Evolutionary conservation across 768 basidiomycete genomes (phyloP).

Genomic region (Cubamyces lactineus): DNA sequence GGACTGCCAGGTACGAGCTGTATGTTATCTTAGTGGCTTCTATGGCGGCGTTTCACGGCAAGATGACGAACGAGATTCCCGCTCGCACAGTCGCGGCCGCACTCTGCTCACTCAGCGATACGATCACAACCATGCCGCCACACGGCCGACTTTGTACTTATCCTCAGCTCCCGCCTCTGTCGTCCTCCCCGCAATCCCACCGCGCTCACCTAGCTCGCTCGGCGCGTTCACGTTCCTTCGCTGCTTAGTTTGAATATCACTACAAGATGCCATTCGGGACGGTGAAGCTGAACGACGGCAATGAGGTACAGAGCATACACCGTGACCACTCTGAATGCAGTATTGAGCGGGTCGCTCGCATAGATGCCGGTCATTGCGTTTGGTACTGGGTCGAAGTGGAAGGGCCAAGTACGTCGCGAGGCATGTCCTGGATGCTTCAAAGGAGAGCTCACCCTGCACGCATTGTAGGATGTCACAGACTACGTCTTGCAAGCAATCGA

Average conservation of each 20-base stretch:
- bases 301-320: conserved; percentile 29
- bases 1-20: neutral
- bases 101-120: conserved; percentile 6
- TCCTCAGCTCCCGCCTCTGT: neutral
- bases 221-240: neutral
- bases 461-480: conserved; percentile 49
- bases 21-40: too few species aligned
- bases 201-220: neutral
- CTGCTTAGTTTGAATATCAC: neutral
- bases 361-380: conserved; percentile 67
- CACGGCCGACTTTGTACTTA: neutral
- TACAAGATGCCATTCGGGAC: conserved; percentile 38
- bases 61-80: neutral
- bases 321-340: neutral
- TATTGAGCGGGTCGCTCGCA: neutral
- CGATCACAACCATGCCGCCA: neutral
- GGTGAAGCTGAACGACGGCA: conserved; percentile 42
- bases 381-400: conserved; percentile 56
- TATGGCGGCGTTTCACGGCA: neutral
- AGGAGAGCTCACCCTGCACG: neutral
- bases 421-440: conserved; percentile 34
- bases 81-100: neutral
- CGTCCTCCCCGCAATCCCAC: neutral
- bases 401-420: conserved; percentile 27
- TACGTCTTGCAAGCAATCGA: conserved; percentile 63